Evolutionary conservation across 176 grass and related monocot species (phyloP).

Genomic region (Carex pumila): DNA sequence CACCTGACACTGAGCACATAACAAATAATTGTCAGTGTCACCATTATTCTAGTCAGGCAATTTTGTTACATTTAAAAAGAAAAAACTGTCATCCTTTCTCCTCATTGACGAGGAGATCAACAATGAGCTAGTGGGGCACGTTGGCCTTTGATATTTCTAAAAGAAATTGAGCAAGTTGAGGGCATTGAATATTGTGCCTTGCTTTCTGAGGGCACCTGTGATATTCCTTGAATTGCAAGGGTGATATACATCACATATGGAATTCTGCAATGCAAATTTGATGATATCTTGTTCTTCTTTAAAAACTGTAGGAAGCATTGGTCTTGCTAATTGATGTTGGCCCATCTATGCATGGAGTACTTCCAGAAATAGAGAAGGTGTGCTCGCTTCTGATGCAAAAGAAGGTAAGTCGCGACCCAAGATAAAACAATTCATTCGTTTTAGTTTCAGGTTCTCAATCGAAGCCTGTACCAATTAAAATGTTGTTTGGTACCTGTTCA

Average conservation of each 20-base stretch:
- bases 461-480: not conserved
- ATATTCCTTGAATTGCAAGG: not conserved
- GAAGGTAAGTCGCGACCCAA: conserved; percentile 41
- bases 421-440: not conserved
- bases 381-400: conserved; percentile 71
- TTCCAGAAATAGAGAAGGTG: conserved; percentile 57
- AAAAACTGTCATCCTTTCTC: not conserved
- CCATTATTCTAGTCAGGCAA: not conserved
- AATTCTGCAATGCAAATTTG: not conserved
- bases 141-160: not conserved
- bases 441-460: not conserved
- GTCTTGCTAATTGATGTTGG: conserved; percentile 83
- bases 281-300: not conserved
- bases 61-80: not conserved
- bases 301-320: conserved; percentile 47
- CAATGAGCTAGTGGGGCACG: no score
- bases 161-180: not conserved
- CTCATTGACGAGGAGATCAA: no score
- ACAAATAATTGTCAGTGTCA: not conserved
- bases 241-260: not conserved
- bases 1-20: not conserved
- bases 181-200: not conserved
- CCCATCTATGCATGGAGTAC: conserved; percentile 71
- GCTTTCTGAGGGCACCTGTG: not conserved
- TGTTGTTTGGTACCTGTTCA: not conserved